Percentiles rank a stretch among this genome's conserved stretches.
These are phyloP conservation scores for Cryptococcus amylolentus DNA, from an alignment of 1,284 basidiomycete species.

Conservation along the genomic window DNA sequence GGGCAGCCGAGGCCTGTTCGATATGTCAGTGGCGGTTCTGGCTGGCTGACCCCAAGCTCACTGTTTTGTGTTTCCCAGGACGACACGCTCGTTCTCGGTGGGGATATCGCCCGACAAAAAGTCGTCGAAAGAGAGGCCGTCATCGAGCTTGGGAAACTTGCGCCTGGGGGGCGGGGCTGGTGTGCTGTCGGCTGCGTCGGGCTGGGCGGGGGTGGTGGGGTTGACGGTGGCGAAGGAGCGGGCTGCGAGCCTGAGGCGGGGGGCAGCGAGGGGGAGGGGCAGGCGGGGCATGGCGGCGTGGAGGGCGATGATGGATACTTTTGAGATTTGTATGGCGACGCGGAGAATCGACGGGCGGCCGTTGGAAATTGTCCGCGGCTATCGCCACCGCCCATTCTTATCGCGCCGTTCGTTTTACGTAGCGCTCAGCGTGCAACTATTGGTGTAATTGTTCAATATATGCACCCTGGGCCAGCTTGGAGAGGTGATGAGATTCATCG, in stretches of 20 bases:
- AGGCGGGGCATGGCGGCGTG: constrained; percentile 2
- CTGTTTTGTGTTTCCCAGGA: constrained; percentile 75
- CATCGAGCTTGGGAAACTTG: constrained; percentile 55
- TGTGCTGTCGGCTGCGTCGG: not conserved
- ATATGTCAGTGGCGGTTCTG: constrained; percentile 1
- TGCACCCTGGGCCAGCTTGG: not conserved
- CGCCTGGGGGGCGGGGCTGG: constrained; percentile 15
- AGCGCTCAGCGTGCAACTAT: no score
- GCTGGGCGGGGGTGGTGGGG: constrained; percentile 14
- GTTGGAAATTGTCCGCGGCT: no score
- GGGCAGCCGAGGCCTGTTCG: constrained; percentile 77
- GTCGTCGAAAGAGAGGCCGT: constrained; percentile 77
- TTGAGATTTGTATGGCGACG: no score
- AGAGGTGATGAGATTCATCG: constrained; percentile 2
- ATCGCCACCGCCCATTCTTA: no score
- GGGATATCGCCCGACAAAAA: constrained; percentile 65
- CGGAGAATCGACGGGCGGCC: no score
- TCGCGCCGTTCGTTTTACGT: no score
- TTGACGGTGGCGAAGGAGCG: constrained; percentile 33
- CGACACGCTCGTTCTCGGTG: constrained; percentile 57
- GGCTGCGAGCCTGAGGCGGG: not conserved
- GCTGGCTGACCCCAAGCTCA: constrained; percentile 47
- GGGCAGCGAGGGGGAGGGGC: not conserved
- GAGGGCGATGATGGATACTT: not conserved
- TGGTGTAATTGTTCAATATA: no score